These are phyloP conservation scores for Cordyceps pruinosa DNA, from an alignment of 2,329 filamentous ascomycete species.

Conservation along the genomic window DNA sequence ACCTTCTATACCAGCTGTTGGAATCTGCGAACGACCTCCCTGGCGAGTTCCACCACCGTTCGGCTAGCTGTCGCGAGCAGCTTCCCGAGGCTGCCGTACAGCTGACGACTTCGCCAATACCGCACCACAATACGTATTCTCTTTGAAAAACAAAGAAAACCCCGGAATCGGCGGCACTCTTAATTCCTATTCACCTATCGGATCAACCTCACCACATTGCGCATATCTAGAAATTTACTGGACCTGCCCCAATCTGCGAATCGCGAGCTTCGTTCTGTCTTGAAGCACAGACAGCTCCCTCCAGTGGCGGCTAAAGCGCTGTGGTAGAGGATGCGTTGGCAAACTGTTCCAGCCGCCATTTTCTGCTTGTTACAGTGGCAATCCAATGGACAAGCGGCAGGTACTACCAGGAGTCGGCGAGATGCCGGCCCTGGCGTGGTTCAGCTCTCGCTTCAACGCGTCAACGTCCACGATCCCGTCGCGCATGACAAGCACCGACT, in stretches of 20 bases:
- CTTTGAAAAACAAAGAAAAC: no score
- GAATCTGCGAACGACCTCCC: no score
- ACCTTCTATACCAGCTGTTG: no score
- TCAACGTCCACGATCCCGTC: conserved; percentile 32
- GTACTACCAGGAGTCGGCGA: conserved; percentile 23
- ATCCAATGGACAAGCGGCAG: background rate
- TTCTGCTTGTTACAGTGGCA: background rate
- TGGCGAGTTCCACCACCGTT: background rate
- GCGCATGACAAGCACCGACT: conserved; percentile 37
- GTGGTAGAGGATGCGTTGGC: background rate
- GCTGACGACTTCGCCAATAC: background rate
- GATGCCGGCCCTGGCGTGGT: conserved; percentile 37
- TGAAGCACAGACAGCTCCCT: background rate
- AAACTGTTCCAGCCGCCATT: background rate
- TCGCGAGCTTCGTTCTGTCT: background rate
- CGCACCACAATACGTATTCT: background rate
- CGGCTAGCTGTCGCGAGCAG: background rate
- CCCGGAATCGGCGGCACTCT: background rate
- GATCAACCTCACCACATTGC: background rate
- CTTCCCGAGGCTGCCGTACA: background rate
- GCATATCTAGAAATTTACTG: background rate
- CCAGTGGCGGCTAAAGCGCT: background rate
- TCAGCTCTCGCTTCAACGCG: conserved; percentile 35
- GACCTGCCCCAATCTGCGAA: background rate
- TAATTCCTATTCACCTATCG: background rate